Evolutionary conservation across 2,329 filamentous ascomycete species (phyloP), one percentile per base, ranked within the genome.

Genomic region (Epichloe gansuensis): DNA sequence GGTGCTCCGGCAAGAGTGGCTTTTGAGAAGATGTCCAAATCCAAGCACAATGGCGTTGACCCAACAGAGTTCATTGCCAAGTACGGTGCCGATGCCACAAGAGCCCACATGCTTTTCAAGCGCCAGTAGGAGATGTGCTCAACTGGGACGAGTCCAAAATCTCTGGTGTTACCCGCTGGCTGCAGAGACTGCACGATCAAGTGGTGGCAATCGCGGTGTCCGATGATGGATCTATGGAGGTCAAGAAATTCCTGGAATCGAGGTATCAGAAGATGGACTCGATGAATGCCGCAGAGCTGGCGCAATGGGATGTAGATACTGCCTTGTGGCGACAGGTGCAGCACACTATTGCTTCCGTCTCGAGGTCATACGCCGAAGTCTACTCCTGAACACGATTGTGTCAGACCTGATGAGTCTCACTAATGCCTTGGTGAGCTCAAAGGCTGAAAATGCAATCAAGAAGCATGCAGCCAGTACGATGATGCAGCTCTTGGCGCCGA

Each of bases 1-100:
- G 80, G 81, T 3, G 69, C 77, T 47, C 61, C 63, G 0, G 81
- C 85, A 1, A 77, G 72, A 31, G 68, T 89, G 17, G 83, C 80
- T 1, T 95, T 79, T 60, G 89, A 95, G 66, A 95, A 95, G 65
- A 95, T 95, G 90, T 93, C 87, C 41, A 95, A 95, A 70, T 94
- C 88, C 61, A 95, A 95, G 67, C 77, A 93, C 70, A 95, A 95
- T 63, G 90, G 90, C 28, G 88, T 95, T 6, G 88, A 95, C 63
- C 90, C 90, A 0, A 82, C 80, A 0, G 74, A 72, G 0, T 86
- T 85, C 57, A 88, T 93, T 53, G 70, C 75, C 7, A 81, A 80
- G 58, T 85, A 93, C 60, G 90, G 90, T 23, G 87, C 89, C 1
- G 90, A 95, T 65, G 83, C 87, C 5, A 90, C 87, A 2, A 76